These are phyloP conservation scores for Trypanosoma caninum DNA, from an alignment of 208 protist genomes.

Conservation along the genomic window DNA sequence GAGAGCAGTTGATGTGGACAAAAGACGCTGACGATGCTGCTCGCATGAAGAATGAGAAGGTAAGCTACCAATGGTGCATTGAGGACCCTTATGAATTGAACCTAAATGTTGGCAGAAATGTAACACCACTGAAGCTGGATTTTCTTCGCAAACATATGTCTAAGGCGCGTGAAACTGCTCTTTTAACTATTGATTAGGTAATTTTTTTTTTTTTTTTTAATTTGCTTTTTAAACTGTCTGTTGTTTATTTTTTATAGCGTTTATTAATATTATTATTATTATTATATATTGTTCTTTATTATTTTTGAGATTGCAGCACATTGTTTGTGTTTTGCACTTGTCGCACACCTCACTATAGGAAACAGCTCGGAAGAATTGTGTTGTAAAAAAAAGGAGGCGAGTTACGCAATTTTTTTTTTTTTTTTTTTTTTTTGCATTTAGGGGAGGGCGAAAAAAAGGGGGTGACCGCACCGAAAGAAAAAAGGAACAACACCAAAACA, in stretches of 20 bases:
- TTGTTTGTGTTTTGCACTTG: too few species aligned
- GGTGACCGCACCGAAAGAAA: neutral
- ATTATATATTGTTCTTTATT: neutral
- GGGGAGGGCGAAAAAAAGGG: neutral
- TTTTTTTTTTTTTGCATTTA: slow-evolving; percentile 7
- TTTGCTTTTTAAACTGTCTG: too few species aligned
- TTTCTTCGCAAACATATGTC: slow-evolving; percentile 71
- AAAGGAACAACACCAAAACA: neutral
- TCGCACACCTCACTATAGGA: too few species aligned
- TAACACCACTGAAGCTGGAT: slow-evolving; percentile 83
- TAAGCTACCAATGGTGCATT: slow-evolving; percentile 86
- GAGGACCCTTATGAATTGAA: slow-evolving; percentile 90
- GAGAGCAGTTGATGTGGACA: slow-evolving; percentile 74
- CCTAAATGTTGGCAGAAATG: slow-evolving; percentile 82
- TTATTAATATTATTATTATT: too few species aligned
- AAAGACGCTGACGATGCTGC: slow-evolving; percentile 70
- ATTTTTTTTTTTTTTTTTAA: neutral
- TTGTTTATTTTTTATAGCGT: too few species aligned
- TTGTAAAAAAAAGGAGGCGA: too few species aligned
- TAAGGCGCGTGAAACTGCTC: slow-evolving; percentile 51
- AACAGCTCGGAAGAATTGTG: too few species aligned
- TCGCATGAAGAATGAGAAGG: slow-evolving; percentile 70
- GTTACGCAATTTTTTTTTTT: neutral
- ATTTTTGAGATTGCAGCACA: neutral
- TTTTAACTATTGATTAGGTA: slow-evolving; percentile 32